These are phyloP conservation scores for Plasmodium berghei DNA, from an alignment of 169 alveolate species.

Conservation along the genomic window DNA sequence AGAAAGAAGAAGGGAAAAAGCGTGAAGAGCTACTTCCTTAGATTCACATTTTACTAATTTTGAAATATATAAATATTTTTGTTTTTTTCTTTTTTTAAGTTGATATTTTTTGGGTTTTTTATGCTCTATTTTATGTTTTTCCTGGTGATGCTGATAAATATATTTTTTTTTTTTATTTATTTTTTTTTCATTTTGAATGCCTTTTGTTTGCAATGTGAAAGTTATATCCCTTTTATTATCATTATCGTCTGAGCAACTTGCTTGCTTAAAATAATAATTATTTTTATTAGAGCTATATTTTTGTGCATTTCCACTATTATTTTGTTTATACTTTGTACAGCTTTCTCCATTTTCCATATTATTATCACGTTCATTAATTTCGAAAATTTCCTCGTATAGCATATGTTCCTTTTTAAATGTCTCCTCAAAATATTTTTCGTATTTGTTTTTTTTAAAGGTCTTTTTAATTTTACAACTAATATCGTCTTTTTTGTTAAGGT, in stretches of 20 bases:
- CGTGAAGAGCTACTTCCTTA: conserved; percentile 75
- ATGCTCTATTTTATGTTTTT: conserved; percentile 8
- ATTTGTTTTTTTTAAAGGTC: conserved; percentile 34
- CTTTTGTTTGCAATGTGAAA: not conserved
- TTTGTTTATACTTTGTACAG: not conserved
- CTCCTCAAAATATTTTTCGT: conserved; percentile 69
- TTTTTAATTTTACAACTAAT: conserved; percentile 17
- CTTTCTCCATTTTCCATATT: not conserved
- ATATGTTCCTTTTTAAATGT: conserved; percentile 40
- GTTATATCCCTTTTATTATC: too few species aligned
- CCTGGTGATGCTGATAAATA: conserved; percentile 8
- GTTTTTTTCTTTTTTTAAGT: conserved; percentile 19
- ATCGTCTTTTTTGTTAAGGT: conserved; percentile 29
- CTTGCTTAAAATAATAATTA: too few species aligned
- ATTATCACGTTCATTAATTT: not conserved
- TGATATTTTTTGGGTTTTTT: conserved; percentile 10
- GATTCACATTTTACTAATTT: conserved; percentile 77
- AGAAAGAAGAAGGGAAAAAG: conserved; percentile 70
- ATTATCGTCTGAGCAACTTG: too few species aligned
- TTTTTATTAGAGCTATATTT: too few species aligned
- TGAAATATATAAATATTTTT: conserved; percentile 72
- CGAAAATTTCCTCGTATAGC: conserved; percentile 1
- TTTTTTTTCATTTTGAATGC: not conserved
- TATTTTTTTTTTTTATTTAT: not conserved
- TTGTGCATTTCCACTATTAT: too few species aligned